phyloP scores from a whole-genome alignment of 495 filamentous ascomycete species.

The Gamarada debralockiae region DNA sequence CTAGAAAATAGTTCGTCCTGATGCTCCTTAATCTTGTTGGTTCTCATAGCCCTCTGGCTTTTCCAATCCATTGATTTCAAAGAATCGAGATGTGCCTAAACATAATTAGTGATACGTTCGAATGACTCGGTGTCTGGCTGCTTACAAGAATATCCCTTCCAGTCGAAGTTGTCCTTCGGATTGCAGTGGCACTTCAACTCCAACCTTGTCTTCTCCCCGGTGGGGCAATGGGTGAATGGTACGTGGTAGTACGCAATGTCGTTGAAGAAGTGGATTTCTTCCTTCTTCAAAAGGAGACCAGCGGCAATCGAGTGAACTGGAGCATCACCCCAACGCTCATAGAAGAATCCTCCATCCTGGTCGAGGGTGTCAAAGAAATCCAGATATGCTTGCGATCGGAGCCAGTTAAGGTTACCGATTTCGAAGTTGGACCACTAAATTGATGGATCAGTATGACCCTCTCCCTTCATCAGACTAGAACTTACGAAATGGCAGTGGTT shows the following conservation, averaged over 20 bases:
- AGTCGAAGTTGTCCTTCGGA: constrained; percentile 96
- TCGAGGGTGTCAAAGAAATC: constrained; percentile 81
- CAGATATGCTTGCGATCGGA: constrained; percentile 71
- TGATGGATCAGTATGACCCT: neutral
- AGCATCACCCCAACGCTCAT: constrained; percentile 89
- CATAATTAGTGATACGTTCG: constrained; percentile 12
- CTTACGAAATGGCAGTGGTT: constrained; percentile 96
- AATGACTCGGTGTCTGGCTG: constrained; percentile 5
- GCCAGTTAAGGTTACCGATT: constrained; percentile 79
- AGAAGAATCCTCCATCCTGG: constrained; percentile 85
- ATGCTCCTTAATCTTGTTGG: constrained; percentile 48
- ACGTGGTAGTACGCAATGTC: constrained; percentile 98
- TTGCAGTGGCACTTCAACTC: constrained; percentile 92
- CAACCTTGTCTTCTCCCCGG: constrained; percentile 71
- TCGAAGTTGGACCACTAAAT: constrained; percentile 89
- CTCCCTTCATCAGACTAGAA: constrained; percentile 10
- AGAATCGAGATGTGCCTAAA: constrained; percentile 74
- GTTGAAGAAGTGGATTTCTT: constrained; percentile 96
- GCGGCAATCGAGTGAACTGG: constrained; percentile 95
- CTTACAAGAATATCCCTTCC: constrained; percentile 96
- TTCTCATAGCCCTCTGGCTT: constrained; percentile 82
- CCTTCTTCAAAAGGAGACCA: constrained; percentile 77
- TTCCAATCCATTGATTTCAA: constrained; percentile 69
- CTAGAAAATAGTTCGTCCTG: neutral
- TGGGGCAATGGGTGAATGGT: constrained; percentile 98